Conservation (phyloP, 305 asterid species). For the Fraxinus sp. region DNA sequence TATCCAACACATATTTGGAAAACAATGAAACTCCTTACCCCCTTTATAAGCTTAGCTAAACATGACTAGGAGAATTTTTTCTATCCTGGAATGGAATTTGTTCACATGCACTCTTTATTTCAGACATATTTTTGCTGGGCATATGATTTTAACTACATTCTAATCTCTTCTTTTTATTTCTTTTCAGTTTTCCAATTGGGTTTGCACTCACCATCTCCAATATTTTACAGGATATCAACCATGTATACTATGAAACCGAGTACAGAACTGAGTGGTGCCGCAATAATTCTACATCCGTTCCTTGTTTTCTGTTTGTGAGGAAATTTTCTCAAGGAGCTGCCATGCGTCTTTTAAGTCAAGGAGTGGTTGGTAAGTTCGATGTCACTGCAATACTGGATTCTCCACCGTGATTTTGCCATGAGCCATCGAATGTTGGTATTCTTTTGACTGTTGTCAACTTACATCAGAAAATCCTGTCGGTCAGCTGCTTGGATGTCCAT, state of each 20-base stretch:
- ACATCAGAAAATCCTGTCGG: background rate
- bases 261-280: conserved; percentile 94
- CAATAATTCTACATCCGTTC: conserved; percentile 54
- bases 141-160: background rate
- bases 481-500: conserved; percentile 15
- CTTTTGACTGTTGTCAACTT: background rate
- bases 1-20: background rate
- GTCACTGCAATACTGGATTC: conserved; percentile 41
- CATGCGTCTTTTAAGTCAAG: conserved; percentile 84
- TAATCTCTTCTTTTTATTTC: conserved; percentile 9
- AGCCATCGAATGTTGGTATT: conserved; percentile 1
- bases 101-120: background rate
- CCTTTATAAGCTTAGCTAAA: background rate
- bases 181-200: background rate
- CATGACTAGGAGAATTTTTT: background rate
- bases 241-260: conserved; percentile 78
- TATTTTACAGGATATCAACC: conserved; percentile 62
- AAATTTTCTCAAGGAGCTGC: conserved; percentile 93
- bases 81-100: background rate
- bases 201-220: background rate
- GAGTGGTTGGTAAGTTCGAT: conserved; percentile 55
- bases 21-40: background rate
- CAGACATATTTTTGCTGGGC: background rate
- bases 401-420: conserved; percentile 33
- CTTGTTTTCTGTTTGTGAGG: conserved; percentile 83